Evolutionary conservation across 306 rosid genomes (phyloP).

Genomic region (Sechiopsis laciniata): DNA sequence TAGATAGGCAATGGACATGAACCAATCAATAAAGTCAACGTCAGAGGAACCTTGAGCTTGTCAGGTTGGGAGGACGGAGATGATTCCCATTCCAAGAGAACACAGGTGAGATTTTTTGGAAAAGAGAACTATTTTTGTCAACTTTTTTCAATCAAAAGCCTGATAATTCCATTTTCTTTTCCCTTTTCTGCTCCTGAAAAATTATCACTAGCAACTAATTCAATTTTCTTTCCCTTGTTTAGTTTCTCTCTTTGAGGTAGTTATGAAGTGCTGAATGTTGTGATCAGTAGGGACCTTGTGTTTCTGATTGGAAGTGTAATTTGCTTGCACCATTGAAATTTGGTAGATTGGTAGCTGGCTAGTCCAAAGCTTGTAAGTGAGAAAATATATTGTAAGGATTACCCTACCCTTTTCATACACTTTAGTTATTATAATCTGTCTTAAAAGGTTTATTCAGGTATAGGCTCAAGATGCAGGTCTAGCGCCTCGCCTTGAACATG

Average conservation of each 20-base stretch:
- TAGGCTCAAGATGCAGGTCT: too few species aligned
- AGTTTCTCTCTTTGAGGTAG: neutral
- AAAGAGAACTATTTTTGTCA: neutral
- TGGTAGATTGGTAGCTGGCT: too few species aligned
- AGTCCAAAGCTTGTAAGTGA: too few species aligned
- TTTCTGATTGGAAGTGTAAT: too few species aligned
- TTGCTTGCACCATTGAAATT: too few species aligned
- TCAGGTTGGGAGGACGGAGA: neutral
- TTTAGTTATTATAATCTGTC: too few species aligned
- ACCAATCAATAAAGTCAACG: neutral
- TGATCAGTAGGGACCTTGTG: too few species aligned
- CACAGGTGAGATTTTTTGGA: neutral
- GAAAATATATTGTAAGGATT: too few species aligned
- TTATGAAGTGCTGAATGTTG: neutral
- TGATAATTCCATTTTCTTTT: neutral
- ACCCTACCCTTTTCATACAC: too few species aligned
- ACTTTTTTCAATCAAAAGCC: neutral
- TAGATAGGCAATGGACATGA: neutral
- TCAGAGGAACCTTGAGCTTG: neutral
- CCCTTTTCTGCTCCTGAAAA: neutral
- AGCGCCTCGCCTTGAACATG: too few species aligned
- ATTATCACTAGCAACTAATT: neutral
- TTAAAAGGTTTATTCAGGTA: too few species aligned
- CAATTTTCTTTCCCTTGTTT: neutral
- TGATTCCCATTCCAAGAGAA: neutral